Conservation (phyloP, 2,329 filamentous ascomycete species). For the Colletotrichum cereale region DNA sequence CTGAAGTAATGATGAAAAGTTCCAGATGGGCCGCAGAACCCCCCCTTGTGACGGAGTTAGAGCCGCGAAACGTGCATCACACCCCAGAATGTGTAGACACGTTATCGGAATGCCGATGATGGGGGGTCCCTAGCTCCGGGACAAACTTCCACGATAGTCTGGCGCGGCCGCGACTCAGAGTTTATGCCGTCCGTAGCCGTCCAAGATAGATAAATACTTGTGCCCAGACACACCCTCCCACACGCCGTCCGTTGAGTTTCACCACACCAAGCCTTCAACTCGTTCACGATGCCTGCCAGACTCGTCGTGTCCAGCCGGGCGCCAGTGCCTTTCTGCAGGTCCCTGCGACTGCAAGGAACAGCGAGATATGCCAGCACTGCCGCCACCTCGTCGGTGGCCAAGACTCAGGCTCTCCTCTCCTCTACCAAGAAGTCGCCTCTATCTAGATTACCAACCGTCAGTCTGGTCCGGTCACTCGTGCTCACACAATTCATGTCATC, state of each 20-base stretch:
- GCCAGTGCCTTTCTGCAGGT: conserved; percentile 24
- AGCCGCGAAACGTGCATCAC: conserved; percentile 13
- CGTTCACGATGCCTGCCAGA: conserved; percentile 25
- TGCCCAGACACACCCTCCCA: conserved; percentile 4
- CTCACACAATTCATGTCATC: conserved; percentile 34
- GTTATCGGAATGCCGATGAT: conserved; percentile 24
- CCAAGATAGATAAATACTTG: conserved; percentile 25
- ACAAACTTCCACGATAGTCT: conserved; percentile 26
- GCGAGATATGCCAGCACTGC: conserved; percentile 27
- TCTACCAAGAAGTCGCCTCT: conserved; percentile 22
- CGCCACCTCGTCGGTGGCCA: conserved; percentile 28
- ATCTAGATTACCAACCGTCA: conserved; percentile 19
- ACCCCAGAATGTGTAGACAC: conserved; percentile 1
- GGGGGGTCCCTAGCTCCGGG: conserved; percentile 17
- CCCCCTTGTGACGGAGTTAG: conserved; percentile 6
- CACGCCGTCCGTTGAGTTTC: background rate
- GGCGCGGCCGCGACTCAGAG: conserved; percentile 15
- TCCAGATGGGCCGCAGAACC: conserved; percentile 24
- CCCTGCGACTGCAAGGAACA: conserved; percentile 18
- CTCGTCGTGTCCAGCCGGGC: conserved; percentile 15
- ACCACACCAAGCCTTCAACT: background rate
- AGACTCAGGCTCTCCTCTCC: conserved; percentile 1
- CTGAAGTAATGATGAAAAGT: conserved; percentile 5
- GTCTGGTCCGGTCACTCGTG: conserved; percentile 24
- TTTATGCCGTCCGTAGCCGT: conserved; percentile 39